Evolutionary conservation across 441 rosid species (phyloP).

Genomic region (Bruguiera hainesii): DNA sequence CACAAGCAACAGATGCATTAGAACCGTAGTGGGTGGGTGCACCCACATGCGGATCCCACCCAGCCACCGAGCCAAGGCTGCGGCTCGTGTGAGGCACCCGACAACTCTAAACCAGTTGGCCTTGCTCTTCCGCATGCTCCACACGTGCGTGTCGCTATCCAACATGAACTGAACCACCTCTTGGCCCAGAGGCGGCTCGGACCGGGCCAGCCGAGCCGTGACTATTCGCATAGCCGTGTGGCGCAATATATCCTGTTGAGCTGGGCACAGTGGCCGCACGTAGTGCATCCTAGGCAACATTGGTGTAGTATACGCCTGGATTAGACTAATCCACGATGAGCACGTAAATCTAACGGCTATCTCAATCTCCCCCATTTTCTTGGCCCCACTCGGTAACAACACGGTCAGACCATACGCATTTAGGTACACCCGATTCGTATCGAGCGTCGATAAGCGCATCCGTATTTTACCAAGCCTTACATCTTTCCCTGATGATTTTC

Average conservation of each 20-base stretch:
- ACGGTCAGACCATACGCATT: slow-evolving; percentile 34
- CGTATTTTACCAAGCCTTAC: slow-evolving; percentile 41
- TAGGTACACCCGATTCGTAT: slow-evolving; percentile 40
- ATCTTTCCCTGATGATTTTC: slow-evolving; percentile 28
- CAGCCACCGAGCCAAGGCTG: slow-evolving; percentile 35
- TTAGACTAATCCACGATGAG: slow-evolving; percentile 24
- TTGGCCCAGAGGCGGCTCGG: slow-evolving; percentile 45
- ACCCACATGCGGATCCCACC: slow-evolving; percentile 45
- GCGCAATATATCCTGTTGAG: slow-evolving; percentile 27
- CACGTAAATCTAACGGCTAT: slow-evolving; percentile 29
- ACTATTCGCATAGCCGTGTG: slow-evolving; percentile 29
- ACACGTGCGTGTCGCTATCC: slow-evolving; percentile 43
- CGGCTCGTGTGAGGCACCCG: slow-evolving; percentile 25
- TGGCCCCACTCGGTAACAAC: slow-evolving; percentile 24
- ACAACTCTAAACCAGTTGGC: slow-evolving; percentile 48
- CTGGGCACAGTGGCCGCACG: slow-evolving; percentile 19
- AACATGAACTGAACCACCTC: slow-evolving; percentile 59
- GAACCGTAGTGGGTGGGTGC: slow-evolving; percentile 31
- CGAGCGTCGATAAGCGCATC: slow-evolving; percentile 43
- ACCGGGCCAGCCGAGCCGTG: slow-evolving; percentile 15
- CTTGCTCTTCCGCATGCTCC: slow-evolving; percentile 57
- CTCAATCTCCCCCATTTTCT: slow-evolving; percentile 32
- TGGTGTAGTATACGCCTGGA: slow-evolving; percentile 25
- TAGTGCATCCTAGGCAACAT: slow-evolving; percentile 32
- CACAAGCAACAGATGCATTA: slow-evolving; percentile 28